phyloP scores from a whole-genome alignment of 2,329 filamentous ascomycete species.

The Diaporthe velutina region DNA sequence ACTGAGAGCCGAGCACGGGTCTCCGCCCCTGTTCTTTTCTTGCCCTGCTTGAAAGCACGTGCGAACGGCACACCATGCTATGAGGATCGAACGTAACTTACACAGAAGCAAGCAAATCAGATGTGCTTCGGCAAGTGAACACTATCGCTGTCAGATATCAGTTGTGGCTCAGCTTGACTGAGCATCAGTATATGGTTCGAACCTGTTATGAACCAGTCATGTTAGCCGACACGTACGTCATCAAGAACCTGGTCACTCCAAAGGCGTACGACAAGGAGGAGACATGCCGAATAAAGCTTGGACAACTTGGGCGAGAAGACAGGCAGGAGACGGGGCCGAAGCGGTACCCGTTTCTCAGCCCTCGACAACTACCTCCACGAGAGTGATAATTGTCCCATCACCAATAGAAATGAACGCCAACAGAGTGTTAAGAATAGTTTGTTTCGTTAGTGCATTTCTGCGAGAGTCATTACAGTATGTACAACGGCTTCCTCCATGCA shows the following conservation, averaged over 20 bases:
- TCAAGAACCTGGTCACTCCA: not conserved
- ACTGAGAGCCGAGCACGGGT: not conserved
- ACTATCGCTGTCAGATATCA: not conserved
- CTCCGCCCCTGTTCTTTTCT: not conserved
- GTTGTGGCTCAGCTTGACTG: not conserved
- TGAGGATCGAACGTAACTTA: not conserved
- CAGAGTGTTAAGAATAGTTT: not conserved
- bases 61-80: not conserved
- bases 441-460: conserved; percentile 27
- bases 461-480: conserved; percentile 22
- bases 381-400: not conserved
- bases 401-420: not conserved
- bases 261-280: not conserved
- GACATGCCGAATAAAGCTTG: not conserved
- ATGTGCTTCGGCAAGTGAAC: too few relatives aligned
- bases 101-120: not conserved
- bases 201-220: not conserved
- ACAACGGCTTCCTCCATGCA: conserved; percentile 7
- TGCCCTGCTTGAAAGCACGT: not conserved
- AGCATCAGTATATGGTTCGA: not conserved
- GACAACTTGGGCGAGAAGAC: not conserved
- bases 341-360: not conserved
- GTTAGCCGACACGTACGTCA: not conserved
- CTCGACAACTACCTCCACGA: not conserved
- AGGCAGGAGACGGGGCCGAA: not conserved